Conservation (phyloP, 192 early-diverging fungal species). For the Coemansia sp. region DNA sequence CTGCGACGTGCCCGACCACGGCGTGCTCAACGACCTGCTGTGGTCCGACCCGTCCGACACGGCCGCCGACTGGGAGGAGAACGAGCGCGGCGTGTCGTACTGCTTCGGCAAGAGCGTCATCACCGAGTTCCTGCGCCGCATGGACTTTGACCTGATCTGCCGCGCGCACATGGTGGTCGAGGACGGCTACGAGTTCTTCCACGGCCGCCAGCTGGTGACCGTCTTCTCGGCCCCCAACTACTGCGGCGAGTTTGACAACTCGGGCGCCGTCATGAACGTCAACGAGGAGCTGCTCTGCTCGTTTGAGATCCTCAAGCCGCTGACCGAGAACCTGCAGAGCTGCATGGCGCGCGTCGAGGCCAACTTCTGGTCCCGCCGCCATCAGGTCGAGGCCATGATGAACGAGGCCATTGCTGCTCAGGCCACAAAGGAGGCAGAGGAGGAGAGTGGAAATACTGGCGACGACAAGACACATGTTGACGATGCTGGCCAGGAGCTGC, state of each 20-base stretch:
- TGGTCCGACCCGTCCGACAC: conserved; percentile 86
- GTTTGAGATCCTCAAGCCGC: conserved; percentile 78
- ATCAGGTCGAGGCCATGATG: conserved; percentile 48
- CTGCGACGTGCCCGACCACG: conserved; percentile 90
- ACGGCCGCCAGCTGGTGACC: conserved; percentile 85
- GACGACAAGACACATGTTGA: too few species aligned
- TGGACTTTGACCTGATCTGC: conserved; percentile 91
- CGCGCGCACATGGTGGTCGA: conserved; percentile 96
- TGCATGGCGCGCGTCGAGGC: conserved; percentile 52
- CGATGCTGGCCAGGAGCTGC: neutral
- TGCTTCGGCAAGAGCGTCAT: conserved; percentile 88
- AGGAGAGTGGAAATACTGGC: too few species aligned
- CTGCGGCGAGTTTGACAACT: conserved; percentile 95
- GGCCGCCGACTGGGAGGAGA: conserved; percentile 81
- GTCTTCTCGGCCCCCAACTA: conserved; percentile 96
- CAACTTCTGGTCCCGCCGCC: conserved; percentile 45
- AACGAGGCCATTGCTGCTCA: conserved; percentile 43
- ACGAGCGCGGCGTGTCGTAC: conserved; percentile 93
- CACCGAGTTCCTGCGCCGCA: conserved; percentile 75
- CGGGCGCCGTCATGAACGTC: conserved; percentile 89
- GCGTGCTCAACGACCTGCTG: conserved; percentile 92
- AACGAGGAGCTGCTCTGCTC: conserved; percentile 88
- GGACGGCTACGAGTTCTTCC: conserved; percentile 96
- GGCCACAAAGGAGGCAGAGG: conserved; percentile 24
- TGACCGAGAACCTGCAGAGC: conserved; percentile 44